A percentile compares a stretch with the other conserved stretches of the same genome.
Conservation (phyloP, 73 alveolate species). For the Uronychia binucleata region DNA sequence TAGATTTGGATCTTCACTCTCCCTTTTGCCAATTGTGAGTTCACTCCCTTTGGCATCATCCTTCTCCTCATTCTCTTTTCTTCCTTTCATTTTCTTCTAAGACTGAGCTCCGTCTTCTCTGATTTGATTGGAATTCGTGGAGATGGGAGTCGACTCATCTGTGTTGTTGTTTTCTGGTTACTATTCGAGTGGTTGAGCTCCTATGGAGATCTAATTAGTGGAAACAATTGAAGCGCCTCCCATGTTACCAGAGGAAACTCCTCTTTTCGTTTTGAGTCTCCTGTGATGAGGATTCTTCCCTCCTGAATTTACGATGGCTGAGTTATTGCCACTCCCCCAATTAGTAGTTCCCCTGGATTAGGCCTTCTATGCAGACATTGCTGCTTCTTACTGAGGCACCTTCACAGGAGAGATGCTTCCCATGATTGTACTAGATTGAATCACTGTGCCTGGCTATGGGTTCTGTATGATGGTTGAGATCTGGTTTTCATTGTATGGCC, state of each 20-base stretch:
- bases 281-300: not conserved
- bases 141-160: not conserved
- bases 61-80: not conserved
- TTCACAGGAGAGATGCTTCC: not conserved
- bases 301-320: not conserved
- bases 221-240: no score
- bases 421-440: not conserved
- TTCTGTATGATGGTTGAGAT: not conserved
- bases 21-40: not conserved
- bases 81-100: not conserved
- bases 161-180: not conserved
- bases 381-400: no score
- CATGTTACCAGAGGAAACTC: not conserved
- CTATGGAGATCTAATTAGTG: no score
- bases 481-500: not conserved
- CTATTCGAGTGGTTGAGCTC: no score
- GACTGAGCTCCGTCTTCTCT: no score
- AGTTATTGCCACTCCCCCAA: not conserved
- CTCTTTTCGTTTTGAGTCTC: not conserved
- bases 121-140: not conserved
- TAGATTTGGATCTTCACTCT: not conserved
- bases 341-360: no score
- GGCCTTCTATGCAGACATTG: no score
- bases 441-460: not conserved
- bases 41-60: not conserved